phyloP scores from a whole-genome alignment of 73 alveolate genomes.

The Durusdinium trenchii region DNA sequence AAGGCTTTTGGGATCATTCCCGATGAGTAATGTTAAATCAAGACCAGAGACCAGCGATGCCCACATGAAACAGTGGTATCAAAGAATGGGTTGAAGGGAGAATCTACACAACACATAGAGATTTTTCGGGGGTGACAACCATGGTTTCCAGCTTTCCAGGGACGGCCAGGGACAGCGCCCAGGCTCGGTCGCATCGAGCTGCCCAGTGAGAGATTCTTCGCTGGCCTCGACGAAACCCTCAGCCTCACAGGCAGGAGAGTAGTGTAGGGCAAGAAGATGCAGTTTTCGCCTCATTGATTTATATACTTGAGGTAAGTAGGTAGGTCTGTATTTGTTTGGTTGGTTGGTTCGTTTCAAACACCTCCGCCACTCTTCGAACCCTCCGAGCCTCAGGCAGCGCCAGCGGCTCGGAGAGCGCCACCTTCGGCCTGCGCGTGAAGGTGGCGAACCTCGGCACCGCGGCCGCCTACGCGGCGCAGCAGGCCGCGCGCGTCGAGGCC shows the following conservation, averaged over 20 bases:
- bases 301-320: no score
- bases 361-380: neutral
- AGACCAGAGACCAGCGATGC: no score
- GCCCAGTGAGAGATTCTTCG: neutral
- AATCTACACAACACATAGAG: no score
- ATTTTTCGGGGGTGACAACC: no score
- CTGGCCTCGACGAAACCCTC: neutral
- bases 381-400: neutral
- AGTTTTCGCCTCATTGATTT: no score
- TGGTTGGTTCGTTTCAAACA: neutral
- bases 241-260: slow-evolving; percentile 37
- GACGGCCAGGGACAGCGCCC: neutral
- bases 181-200: slow-evolving; percentile 39
- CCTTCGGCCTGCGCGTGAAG: neutral
- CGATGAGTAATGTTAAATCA: no score
- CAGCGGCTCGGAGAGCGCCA: neutral
- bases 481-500: slow-evolving; percentile 29
- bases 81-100: no score
- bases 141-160: no score
- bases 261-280: neutral
- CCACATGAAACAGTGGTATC: no score
- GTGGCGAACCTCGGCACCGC: slow-evolving; percentile 13
- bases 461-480: slow-evolving; percentile 23
- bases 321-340: neutral
- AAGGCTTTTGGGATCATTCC: no score